Conservation (phyloP, 2,329 filamentous ascomycete genomes). For the Neophaeococcomyces mojaviensis region DNA sequence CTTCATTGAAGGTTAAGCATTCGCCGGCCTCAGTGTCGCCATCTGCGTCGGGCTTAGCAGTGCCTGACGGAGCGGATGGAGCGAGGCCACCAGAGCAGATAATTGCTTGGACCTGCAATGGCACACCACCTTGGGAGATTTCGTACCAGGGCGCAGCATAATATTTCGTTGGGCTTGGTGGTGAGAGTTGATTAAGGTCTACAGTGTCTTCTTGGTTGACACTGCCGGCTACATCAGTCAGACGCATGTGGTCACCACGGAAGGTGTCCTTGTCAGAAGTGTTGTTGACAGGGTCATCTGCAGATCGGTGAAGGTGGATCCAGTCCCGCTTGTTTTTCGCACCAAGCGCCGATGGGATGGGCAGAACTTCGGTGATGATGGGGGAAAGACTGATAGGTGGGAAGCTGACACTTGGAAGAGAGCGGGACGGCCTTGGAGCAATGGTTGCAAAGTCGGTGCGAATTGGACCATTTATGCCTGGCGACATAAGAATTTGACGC, state of each 20-base stretch:
- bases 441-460: not conserved
- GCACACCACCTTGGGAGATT: conserved; percentile 10
- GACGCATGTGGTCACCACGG: not conserved
- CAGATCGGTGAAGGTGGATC: not conserved
- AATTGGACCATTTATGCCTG: not conserved
- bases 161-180: conserved; percentile 8
- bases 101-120: conserved; percentile 12
- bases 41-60: conserved; percentile 5
- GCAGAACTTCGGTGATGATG: not conserved
- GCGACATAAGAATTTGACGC: not conserved
- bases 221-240: not conserved
- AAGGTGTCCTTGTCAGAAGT: not conserved
- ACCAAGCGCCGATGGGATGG: not conserved
- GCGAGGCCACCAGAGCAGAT: not conserved
- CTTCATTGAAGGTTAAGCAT: conserved; percentile 12
- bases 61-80: conserved; percentile 6
- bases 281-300: not conserved
- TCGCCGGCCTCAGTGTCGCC: conserved; percentile 9
- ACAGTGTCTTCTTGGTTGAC: not conserved
- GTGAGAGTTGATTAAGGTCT: not conserved
- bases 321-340: not conserved
- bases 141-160: conserved; percentile 21
- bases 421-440: not conserved
- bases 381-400: not conserved
- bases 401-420: not conserved